These are phyloP conservation scores for Cryomyces antarcticus DNA, from an alignment of 495 filamentous ascomycete genomes.

Conservation along the genomic window DNA sequence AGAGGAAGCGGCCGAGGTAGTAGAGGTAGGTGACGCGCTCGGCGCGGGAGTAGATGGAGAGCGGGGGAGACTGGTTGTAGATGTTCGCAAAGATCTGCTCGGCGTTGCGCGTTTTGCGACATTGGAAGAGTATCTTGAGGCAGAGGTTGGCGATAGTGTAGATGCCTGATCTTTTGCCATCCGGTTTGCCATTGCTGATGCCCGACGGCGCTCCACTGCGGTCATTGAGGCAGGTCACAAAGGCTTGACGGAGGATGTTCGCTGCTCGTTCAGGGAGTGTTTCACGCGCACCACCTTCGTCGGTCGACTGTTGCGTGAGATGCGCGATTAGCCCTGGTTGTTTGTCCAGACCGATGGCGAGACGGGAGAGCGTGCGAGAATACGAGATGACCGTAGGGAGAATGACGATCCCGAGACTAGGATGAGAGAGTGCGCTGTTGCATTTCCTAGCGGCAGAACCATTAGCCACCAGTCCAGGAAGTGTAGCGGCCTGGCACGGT, in stretches of 20 bases:
- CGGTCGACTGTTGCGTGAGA: constrained; percentile 26
- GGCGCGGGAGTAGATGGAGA: constrained; percentile 61
- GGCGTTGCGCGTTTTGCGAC: constrained; percentile 42
- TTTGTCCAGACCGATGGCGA: constrained; percentile 63
- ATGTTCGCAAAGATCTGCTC: constrained; percentile 83
- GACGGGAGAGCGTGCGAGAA: constrained; percentile 51
- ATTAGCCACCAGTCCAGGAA: background rate
- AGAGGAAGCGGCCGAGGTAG: constrained; percentile 78
- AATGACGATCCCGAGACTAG: constrained; percentile 55
- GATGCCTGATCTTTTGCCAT: constrained; percentile 71
- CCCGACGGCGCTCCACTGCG: constrained; percentile 38
- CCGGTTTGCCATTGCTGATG: constrained; percentile 33
- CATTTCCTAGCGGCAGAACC: constrained; percentile 29
- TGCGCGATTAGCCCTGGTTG: constrained; percentile 46
- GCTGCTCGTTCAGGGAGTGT: constrained; percentile 69
- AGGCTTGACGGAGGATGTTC: constrained; percentile 73
- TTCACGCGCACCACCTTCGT: constrained; percentile 37
- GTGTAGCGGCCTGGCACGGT: background rate
- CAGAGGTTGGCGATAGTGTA: constrained; percentile 83
- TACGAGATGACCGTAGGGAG: constrained; percentile 59
- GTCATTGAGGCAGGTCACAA: constrained; percentile 78
- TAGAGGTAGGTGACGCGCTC: constrained; percentile 85
- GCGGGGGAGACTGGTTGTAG: constrained; percentile 56
- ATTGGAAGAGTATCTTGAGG: constrained; percentile 70
- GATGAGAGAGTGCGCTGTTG: constrained; percentile 60